Evolutionary conservation across 768 basidiomycete genomes (phyloP).

Genomic region (Tephrocybe rancida): DNA sequence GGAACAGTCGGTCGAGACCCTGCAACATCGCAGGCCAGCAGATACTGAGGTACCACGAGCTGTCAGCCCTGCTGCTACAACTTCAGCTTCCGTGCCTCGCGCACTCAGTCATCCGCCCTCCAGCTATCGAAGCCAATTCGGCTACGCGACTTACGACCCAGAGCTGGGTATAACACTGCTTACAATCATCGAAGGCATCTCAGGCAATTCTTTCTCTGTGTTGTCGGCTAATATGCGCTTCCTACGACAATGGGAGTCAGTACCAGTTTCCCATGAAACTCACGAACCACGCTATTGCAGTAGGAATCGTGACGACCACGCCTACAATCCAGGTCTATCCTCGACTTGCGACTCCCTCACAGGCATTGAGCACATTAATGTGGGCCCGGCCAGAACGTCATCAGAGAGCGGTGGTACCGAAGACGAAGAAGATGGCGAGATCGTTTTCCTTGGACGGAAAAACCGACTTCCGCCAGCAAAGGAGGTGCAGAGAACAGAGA

Average conservation of each 20-base stretch:
- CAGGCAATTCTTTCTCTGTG: not conserved
- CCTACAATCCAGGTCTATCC: not conserved
- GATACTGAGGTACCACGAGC: not conserved
- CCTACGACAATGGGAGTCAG: not conserved
- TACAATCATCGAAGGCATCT: constrained; percentile 1
- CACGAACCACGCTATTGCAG: not conserved
- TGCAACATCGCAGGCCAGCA: not conserved
- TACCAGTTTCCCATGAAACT: not conserved
- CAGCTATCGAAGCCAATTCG: not conserved
- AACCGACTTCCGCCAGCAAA: not conserved
- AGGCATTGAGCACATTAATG: not conserved
- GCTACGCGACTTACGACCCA: not conserved
- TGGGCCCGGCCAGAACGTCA: not conserved
- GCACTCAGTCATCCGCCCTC: not conserved
- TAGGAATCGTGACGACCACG: not conserved
- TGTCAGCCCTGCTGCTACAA: not conserved
- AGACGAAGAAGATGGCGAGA: constrained; percentile 3
- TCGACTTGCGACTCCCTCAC: not conserved
- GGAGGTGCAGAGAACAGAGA: too few species aligned
- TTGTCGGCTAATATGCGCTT: constrained; percentile 3
- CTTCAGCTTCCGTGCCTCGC: not conserved
- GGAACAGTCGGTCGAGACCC: not conserved
- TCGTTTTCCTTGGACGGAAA: constrained; percentile 4
- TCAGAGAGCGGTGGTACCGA: not conserved
- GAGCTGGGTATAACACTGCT: not conserved